Conservation (phyloP, 2,329 filamentous ascomycete genomes). For the Exophiala dermatitidis region DNA sequence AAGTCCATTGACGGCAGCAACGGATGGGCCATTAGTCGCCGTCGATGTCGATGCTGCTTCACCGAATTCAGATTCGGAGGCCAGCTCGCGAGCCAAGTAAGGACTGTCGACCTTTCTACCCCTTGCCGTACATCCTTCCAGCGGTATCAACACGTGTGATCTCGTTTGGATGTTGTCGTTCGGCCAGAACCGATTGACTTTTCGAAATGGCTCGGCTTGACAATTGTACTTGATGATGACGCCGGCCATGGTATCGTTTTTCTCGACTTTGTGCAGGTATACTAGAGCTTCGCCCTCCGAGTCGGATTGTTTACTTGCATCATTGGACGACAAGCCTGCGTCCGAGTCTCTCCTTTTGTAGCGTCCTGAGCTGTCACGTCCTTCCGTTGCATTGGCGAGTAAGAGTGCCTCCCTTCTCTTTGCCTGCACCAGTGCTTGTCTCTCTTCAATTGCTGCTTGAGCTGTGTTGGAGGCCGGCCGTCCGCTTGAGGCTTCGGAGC, state of each 20-base stretch:
- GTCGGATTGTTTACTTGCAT: constrained; percentile 28
- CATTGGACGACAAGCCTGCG: constrained; percentile 28
- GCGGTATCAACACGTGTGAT: constrained; percentile 72
- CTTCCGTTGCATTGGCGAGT: constrained; percentile 37
- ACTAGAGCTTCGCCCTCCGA: constrained; percentile 66
- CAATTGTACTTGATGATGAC: constrained; percentile 87
- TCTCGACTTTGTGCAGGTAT: constrained; percentile 80
- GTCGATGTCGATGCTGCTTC: neutral
- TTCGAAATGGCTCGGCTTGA: constrained; percentile 71
- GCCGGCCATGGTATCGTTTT: constrained; percentile 80
- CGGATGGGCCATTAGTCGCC: neutral
- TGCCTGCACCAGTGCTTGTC: constrained; percentile 41
- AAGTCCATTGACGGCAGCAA: constrained; percentile 2
- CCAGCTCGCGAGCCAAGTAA: constrained; percentile 16
- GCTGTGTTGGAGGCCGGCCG: neutral
- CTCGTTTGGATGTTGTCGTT: constrained; percentile 83
- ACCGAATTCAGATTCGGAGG: constrained; percentile 7
- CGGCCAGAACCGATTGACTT: constrained; percentile 89
- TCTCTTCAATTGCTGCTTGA: constrained; percentile 38
- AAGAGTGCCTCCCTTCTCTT: constrained; percentile 43
- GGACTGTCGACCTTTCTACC: constrained; percentile 27
- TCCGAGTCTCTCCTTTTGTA: constrained; percentile 43
- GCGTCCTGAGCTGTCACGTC: constrained; percentile 32
- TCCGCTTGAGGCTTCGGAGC: neutral
- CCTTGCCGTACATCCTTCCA: constrained; percentile 80